phyloP scores from a whole-genome alignment of 768 basidiomycete species.

The Trametopsis cervina region DNA sequence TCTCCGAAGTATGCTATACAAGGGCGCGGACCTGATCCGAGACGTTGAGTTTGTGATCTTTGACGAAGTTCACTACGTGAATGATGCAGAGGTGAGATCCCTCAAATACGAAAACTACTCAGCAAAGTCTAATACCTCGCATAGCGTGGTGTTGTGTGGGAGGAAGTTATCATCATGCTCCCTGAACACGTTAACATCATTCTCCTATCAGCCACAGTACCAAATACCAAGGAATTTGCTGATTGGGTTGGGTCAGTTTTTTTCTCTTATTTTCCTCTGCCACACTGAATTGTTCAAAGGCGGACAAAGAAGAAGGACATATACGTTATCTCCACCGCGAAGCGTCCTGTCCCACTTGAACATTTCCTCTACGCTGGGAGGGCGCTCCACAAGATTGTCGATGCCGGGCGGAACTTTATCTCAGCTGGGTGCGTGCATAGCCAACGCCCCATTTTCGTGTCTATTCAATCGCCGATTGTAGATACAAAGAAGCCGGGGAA shows the following conservation, averaged over 20 bases:
- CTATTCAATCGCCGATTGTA: neutral
- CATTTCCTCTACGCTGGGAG: conserved; percentile 95
- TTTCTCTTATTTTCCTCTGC: neutral
- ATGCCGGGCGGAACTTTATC: conserved; percentile 69
- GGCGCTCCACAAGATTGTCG: conserved; percentile 89
- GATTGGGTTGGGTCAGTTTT: conserved; percentile 93
- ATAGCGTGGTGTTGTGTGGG: conserved; percentile 99
- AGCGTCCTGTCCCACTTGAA: conserved; percentile 94
- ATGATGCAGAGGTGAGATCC: conserved; percentile 91
- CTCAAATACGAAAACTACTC: too few species aligned
- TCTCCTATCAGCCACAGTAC: conserved; percentile 92
- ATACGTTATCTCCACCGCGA: conserved; percentile 95
- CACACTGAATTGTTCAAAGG: conserved; percentile 31
- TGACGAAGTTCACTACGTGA: conserved; percentile 99
- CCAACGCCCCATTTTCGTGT: conserved; percentile 1
- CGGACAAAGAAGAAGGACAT: conserved; percentile 99
- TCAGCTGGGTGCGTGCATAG: conserved; percentile 49
- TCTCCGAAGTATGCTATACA: conserved; percentile 95
- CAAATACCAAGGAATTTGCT: conserved; percentile 96
- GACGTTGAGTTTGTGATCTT: conserved; percentile 99
- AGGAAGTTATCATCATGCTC: conserved; percentile 99
- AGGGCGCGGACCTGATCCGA: conserved; percentile 95
- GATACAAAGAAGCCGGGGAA: conserved; percentile 83
- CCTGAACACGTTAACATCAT: conserved; percentile 99
- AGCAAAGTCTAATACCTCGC: neutral